Evolutionary conservation across 306 rosid genomes (phyloP).

Genomic region (Cajanus cajan): DNA sequence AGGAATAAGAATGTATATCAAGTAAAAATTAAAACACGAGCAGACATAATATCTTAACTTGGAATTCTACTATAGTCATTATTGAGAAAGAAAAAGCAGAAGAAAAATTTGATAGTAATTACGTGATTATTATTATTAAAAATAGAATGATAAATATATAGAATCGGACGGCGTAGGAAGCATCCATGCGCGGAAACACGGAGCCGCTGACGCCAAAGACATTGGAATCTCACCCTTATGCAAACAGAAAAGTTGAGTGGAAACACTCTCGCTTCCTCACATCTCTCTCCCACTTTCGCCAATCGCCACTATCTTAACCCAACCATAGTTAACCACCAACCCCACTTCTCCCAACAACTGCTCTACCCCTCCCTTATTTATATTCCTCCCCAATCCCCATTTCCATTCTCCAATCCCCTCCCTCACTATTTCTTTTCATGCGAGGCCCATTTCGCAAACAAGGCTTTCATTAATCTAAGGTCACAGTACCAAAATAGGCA

Average conservation of each 20-base stretch:
- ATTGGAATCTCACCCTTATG: constrained; percentile 71
- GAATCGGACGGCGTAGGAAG: constrained; percentile 64
- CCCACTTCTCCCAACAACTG: not conserved
- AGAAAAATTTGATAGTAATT: too few relatives aligned
- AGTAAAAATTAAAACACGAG: too few relatives aligned
- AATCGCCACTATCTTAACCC: constrained; percentile 15
- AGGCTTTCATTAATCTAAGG: too few relatives aligned
- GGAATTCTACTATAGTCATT: too few relatives aligned
- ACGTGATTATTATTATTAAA: too few relatives aligned
- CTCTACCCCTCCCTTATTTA: constrained; percentile 34
- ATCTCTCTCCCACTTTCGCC: constrained; percentile 27
- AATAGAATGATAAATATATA: not conserved
- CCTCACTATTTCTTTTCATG: constrained; percentile 16
- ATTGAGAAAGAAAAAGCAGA: too few relatives aligned
- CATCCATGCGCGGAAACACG: constrained; percentile 97
- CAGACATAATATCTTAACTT: too few relatives aligned
- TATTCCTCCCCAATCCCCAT: not conserved
- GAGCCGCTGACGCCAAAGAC: constrained; percentile 92
- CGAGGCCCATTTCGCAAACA: not conserved
- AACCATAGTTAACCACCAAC: constrained; percentile 50
- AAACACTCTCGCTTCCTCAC: constrained; percentile 23
- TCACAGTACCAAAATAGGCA: constrained; percentile 9
- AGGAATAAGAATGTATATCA: too few relatives aligned
- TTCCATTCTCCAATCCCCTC: not conserved
- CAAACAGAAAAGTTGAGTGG: constrained; percentile 22